phyloP scores from a whole-genome alignment of 192 early-diverging fungal genomes.

The Linnemannia hyalina region DNA sequence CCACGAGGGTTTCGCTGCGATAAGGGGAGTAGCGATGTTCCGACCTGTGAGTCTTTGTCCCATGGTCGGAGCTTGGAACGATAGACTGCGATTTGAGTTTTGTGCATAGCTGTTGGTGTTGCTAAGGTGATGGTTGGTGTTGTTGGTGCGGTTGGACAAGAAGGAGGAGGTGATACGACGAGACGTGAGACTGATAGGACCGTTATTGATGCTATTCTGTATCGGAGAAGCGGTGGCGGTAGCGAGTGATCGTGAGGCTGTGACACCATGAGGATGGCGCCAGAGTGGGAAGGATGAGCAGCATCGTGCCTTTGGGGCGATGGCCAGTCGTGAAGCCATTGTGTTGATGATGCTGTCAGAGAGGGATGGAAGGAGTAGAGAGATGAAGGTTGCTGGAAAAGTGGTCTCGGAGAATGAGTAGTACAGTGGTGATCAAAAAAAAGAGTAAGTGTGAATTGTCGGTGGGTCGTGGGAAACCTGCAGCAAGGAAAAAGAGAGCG shows the following conservation, averaged over 20 bases:
- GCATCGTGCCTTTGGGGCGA: neutral
- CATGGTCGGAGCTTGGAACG: constrained; percentile 12
- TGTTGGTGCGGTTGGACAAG: neutral
- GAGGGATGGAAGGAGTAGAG: neutral
- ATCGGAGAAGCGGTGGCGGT: neutral
- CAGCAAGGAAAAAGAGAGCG: neutral
- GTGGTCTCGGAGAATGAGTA: neutral
- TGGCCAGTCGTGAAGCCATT: neutral
- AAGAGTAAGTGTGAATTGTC: neutral
- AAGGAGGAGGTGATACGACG: neutral
- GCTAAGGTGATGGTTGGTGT: neutral
- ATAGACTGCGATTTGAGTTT: constrained; percentile 13
- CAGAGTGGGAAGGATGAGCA: neutral
- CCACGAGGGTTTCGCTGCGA: neutral
- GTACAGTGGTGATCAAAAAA: neutral
- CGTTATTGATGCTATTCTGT: neutral
- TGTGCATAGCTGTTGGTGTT: neutral
- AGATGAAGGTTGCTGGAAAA: neutral
- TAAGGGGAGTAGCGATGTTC: neutral
- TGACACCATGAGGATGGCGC: neutral
- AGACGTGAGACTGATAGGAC: neutral
- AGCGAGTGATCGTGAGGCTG: neutral
- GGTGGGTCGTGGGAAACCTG: neutral
- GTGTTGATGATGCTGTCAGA: neutral
- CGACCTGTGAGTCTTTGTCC: neutral